A percentile compares a stretch with the other conserved stretches of the same genome.
phyloP scores from a whole-genome alignment of 2,329 filamentous ascomycete genomes.

The Fusarium mundagurra region DNA sequence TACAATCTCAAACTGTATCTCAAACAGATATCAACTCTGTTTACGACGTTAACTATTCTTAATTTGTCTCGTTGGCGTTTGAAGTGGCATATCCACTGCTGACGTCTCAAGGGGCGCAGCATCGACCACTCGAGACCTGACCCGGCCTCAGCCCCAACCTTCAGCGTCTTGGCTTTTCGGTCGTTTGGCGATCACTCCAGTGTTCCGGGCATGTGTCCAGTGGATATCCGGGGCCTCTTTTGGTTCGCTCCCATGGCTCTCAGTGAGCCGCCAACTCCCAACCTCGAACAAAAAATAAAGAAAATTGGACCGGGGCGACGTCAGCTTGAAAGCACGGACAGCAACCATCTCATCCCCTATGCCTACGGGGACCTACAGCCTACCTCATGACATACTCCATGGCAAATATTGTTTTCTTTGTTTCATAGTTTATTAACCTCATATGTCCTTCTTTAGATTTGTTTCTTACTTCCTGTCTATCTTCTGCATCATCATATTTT shows the following conservation, averaged over 20 bases:
- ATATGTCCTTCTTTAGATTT: constrained; percentile 9
- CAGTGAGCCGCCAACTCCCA: not conserved
- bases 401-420: constrained; percentile 7
- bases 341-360: constrained; percentile 18
- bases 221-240: constrained; percentile 7
- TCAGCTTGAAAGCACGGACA: constrained; percentile 38
- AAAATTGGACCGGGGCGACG: constrained; percentile 40
- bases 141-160: not conserved
- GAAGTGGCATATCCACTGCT: constrained; percentile 36
- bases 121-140: constrained; percentile 5
- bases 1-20: constrained; percentile 11
- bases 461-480: constrained; percentile 3
- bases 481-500: not conserved
- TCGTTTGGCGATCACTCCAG: constrained; percentile 25
- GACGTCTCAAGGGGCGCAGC: constrained; percentile 43
- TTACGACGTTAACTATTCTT: constrained; percentile 8
- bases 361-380: not conserved
- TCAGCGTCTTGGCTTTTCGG: constrained; percentile 18
- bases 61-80: constrained; percentile 29
- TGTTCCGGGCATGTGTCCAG: not conserved
- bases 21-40: constrained; percentile 3
- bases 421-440: constrained; percentile 26
- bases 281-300: constrained; percentile 3
- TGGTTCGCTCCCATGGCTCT: constrained; percentile 2
- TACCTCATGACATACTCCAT: not conserved